A percentile compares a stretch with the other conserved stretches of the same genome.
These are phyloP conservation scores for Penicillium coffeae DNA, from an alignment of 495 filamentous ascomycete species.

Conservation along the genomic window DNA sequence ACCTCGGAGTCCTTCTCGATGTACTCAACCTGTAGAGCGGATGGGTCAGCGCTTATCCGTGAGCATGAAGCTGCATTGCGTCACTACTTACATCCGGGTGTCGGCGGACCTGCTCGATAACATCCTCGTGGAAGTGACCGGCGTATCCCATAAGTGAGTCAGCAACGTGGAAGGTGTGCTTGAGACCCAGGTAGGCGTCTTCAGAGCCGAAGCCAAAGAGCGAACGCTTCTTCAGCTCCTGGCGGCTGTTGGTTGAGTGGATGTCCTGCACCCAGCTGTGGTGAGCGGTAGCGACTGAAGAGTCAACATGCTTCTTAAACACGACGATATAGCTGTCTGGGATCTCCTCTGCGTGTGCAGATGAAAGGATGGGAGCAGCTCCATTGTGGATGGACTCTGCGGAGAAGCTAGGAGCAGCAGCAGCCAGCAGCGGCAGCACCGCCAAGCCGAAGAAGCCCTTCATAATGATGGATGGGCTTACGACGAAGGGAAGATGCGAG, in stretches of 20 bases:
- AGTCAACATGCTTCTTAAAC: constrained; percentile 91
- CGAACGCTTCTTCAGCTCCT: constrained; percentile 86
- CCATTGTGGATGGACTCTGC: constrained; percentile 79
- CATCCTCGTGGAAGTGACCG: constrained; percentile 90
- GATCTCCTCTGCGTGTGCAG: constrained; percentile 67
- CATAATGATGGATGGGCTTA: constrained; percentile 59
- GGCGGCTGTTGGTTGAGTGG: constrained; percentile 53
- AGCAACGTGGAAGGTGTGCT: constrained; percentile 92
- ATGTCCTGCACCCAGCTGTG: constrained; percentile 91
- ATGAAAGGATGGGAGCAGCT: constrained; percentile 83
- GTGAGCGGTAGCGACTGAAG: constrained; percentile 64
- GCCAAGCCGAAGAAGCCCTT: constrained; percentile 64
- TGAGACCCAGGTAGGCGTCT: constrained; percentile 71
- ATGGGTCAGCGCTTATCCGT: too few relatives aligned
- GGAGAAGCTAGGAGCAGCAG: constrained; percentile 67
- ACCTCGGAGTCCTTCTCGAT: constrained; percentile 93
- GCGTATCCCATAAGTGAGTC: constrained; percentile 83
- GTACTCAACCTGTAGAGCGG: constrained; percentile 74
- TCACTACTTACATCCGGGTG: constrained; percentile 88
- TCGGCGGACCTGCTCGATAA: constrained; percentile 88
- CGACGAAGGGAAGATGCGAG: constrained; percentile 18
- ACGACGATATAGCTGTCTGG: constrained; percentile 95
- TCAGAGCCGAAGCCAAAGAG: constrained; percentile 59
- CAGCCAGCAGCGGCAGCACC: constrained; percentile 61
- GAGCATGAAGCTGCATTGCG: too few relatives aligned